Evolutionary conservation across 192 early-diverging fungal species (phyloP).

Genomic region (Endogone sp.): DNA sequence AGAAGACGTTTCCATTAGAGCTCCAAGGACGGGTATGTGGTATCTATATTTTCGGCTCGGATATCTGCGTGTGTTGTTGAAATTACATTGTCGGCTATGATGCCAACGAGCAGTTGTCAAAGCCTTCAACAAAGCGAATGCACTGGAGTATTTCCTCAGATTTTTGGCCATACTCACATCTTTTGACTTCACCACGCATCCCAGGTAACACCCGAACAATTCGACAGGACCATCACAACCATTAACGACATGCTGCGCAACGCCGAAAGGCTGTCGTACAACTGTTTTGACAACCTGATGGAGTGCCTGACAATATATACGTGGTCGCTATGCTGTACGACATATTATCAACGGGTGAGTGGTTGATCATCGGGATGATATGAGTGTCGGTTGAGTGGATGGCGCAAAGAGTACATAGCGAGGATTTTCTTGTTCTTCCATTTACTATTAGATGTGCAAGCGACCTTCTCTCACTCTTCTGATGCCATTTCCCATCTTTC

Average conservation of each 20-base stretch:
- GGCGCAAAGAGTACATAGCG: no score
- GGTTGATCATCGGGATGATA: background rate
- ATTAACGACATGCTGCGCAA: slow-evolving; percentile 22
- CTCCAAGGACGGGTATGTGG: slow-evolving; percentile 21
- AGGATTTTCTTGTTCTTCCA: no score
- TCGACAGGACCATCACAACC: slow-evolving; percentile 22
- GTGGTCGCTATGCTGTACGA: slow-evolving; percentile 25
- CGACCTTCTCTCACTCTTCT: no score
- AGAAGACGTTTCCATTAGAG: slow-evolving; percentile 18
- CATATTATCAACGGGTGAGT: slow-evolving; percentile 27
- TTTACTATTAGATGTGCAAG: no score
- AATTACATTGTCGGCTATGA: no score
- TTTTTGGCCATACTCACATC: no score
- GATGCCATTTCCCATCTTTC: no score
- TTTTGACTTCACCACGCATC: background rate
- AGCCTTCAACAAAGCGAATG: no score
- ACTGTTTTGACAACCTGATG: slow-evolving; percentile 31
- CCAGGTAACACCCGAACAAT: slow-evolving; percentile 23
- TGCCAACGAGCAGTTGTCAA: no score
- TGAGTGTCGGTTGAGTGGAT: background rate
- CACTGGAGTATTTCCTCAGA: no score
- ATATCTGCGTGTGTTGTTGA: background rate
- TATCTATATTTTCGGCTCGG: no score
- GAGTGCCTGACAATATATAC: slow-evolving; percentile 31
- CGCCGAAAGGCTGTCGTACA: slow-evolving; percentile 25